These are phyloP conservation scores for Wickerhamomyces chambardii DNA, from an alignment of 805 yeast species.

Conservation along the genomic window DNA sequence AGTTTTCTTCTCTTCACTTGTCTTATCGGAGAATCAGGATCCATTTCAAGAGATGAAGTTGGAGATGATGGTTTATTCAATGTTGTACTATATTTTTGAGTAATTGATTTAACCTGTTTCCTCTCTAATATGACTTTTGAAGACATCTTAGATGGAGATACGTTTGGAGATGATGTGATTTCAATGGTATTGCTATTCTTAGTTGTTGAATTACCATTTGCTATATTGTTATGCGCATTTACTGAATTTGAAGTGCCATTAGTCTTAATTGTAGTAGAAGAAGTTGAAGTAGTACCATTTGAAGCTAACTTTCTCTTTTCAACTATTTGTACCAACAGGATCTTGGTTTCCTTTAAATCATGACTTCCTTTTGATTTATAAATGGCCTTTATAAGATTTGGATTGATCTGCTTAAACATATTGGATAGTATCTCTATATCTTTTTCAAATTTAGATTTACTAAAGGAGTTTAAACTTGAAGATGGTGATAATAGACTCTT, in stretches of 20 bases:
- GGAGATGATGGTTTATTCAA: slow-evolving; percentile 8
- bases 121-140: slow-evolving; percentile 23
- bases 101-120: slow-evolving; percentile 26
- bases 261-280: background rate
- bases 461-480: slow-evolving; percentile 2
- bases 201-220: too few relatives aligned
- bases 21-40: too few relatives aligned
- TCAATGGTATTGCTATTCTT: slow-evolving; percentile 5
- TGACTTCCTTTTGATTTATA: slow-evolving; percentile 25
- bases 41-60: slow-evolving; percentile 4
- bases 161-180: slow-evolving; percentile 17
- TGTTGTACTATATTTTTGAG: slow-evolving; percentile 22
- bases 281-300: background rate
- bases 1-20: slow-evolving; percentile 28
- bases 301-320: slow-evolving; percentile 18
- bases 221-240: background rate
- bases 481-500: slow-evolving; percentile 8
- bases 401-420: slow-evolving; percentile 24
- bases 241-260: too few relatives aligned
- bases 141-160: slow-evolving; percentile 17
- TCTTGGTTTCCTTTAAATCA: slow-evolving; percentile 23
- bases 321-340: slow-evolving; percentile 20
- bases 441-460: slow-evolving; percentile 5
- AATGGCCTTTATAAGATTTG: slow-evolving; percentile 26
- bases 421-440: slow-evolving; percentile 14